A percentile compares a stretch with the other conserved stretches of the same genome.
phyloP scores from a whole-genome alignment of 169 alveolate species.

The Plasmodium fragile region DNA sequence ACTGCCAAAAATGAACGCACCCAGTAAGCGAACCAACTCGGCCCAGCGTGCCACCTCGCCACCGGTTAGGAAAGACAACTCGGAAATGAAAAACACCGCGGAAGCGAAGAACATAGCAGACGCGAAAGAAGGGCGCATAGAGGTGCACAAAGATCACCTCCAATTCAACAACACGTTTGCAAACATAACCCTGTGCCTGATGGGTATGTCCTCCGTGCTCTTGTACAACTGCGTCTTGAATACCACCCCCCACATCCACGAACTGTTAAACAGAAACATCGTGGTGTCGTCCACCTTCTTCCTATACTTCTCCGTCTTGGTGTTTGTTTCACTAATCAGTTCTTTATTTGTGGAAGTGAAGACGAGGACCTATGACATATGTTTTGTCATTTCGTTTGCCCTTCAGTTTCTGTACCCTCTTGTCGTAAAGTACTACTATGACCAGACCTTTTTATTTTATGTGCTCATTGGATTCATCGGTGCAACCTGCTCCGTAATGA shows the following conservation, averaged over 20 bases:
- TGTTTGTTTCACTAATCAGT: conserved; percentile 42
- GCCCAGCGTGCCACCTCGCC: not conserved
- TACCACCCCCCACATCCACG: conserved; percentile 75
- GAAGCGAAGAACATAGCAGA: not conserved
- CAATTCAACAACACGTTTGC: conserved; percentile 1
- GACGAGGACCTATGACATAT: conserved; percentile 31
- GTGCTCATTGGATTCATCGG: conserved; percentile 23
- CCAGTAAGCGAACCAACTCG: not conserved
- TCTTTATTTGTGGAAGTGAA: conserved; percentile 63
- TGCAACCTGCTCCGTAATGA: conserved; percentile 52
- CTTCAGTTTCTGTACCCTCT: conserved; percentile 38
- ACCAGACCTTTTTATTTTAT: conserved; percentile 30
- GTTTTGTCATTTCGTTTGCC: conserved; percentile 42
- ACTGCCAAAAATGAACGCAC: not conserved
- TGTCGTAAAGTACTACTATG: conserved; percentile 39
- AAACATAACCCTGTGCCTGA: conserved; percentile 58
- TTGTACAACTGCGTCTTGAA: conserved; percentile 55
- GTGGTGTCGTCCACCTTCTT: conserved; percentile 53
- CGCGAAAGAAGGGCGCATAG: not conserved
- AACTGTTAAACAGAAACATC: conserved; percentile 36
- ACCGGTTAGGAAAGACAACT: not conserved
- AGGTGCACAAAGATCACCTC: not conserved
- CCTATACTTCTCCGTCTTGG: conserved; percentile 45
- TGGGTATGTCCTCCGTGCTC: conserved; percentile 70
- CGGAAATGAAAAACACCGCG: not conserved